Conservation (phyloP, 2,329 filamentous ascomycete species). For the Colletotrichum siamense region DNA sequence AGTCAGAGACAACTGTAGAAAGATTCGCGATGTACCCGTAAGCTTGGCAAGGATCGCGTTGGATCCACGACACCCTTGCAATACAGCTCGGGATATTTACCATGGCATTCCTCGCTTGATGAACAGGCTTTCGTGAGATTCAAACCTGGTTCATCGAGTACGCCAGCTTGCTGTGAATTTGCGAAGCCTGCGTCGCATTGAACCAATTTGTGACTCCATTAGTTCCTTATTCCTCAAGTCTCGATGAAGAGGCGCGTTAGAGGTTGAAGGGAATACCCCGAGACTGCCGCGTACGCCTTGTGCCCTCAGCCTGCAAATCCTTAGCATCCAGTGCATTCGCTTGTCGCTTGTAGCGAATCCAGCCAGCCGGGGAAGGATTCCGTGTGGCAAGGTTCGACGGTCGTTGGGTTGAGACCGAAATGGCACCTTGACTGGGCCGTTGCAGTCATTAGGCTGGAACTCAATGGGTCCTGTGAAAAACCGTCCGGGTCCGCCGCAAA, state of each 20-base stretch:
- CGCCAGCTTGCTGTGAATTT: neutral
- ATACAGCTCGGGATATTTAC: slow-evolving; percentile 13
- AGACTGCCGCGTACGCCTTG: neutral
- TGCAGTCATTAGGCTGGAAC: slow-evolving; percentile 13
- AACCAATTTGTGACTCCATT: neutral
- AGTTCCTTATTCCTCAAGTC: neutral
- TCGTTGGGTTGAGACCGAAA: slow-evolving; percentile 2
- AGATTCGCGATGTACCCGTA: slow-evolving; percentile 10
- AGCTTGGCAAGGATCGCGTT: slow-evolving; percentile 6
- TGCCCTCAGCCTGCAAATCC: neutral
- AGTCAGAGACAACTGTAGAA: neutral
- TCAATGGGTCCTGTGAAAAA: slow-evolving; percentile 4
- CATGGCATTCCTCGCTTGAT: neutral
- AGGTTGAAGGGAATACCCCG: neutral
- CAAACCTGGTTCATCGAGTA: neutral
- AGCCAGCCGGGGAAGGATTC: slow-evolving; percentile 9
- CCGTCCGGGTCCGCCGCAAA: slow-evolving; percentile 8
- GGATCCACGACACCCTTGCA: slow-evolving; percentile 16
- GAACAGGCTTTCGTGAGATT: neutral
- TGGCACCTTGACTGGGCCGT: slow-evolving; percentile 6
- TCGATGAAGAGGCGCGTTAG: neutral
- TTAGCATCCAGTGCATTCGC: neutral
- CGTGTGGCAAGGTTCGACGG: slow-evolving; percentile 5
- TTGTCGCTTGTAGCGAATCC: neutral
- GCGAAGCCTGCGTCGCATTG: neutral